Base-by-base conservation (phyloP, 2,329 filamentous ascomycete genomes). In the Sporothrix mexicana region DNA sequence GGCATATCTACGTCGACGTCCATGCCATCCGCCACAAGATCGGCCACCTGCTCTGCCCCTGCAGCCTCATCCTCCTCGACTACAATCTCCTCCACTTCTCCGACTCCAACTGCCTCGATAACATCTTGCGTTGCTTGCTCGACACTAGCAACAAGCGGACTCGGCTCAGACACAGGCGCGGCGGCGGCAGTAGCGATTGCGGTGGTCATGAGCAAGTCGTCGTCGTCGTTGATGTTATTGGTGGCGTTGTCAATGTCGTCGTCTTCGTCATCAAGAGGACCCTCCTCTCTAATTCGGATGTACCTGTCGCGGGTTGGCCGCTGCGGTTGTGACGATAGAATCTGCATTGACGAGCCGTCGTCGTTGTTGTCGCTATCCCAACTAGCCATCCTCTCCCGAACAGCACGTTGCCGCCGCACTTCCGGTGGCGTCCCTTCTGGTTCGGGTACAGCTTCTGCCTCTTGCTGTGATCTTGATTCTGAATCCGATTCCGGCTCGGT, bases 91-190 rank as follows among this genome's bases (percentile, higher is more conserved):
- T 45, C 59, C 7, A 20, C 30, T 9, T 43, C 59, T n/a, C 20
- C 20, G 13, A 23, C 51, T 25, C 25, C 41, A 13, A 13, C 20
- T 5, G 41, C 13, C 41, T 25, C 61, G n/a, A 25, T 41, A 41
- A 66, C 61, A 43, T 47, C 61, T 13, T 66, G 61, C 10, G 36
- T 64, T n/a, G 25, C 61, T 13, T 66, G 61, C 61, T 66, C 61
- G 20, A 66, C 41, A 66, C 61, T 66, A 4, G 20, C 41, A 20
- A 66, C 41, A 45, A 20, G 61, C 20, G 20, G n/a, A 7, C 41
- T 66, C 8, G 61, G 20, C 20, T 43, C n/a, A 5, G 17, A 20
- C 12, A 47, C 61, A 12, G 17, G 17, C 15, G 20, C 15, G 17
- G 25, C 25, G 23, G 25, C 30, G 17, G 67, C 25, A 23, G 47